These are phyloP conservation scores for Dactylellina parvicollis DNA, from an alignment of 2,329 filamentous ascomycete species.

Conservation along the genomic window DNA sequence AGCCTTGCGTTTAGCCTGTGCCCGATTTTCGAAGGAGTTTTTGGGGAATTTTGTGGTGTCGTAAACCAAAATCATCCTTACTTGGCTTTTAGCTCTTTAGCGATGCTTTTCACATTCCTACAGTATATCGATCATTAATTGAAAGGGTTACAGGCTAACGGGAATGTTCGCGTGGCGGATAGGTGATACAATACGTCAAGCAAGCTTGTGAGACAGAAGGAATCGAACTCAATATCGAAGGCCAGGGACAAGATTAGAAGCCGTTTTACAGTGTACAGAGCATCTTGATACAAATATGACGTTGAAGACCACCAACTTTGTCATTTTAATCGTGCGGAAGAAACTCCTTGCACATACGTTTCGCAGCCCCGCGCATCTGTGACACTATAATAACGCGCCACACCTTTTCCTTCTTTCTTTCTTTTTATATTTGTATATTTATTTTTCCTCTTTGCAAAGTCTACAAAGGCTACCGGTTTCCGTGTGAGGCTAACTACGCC, in stretches of 20 bases:
- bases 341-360: slow-evolving; percentile 20
- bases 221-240: slow-evolving; percentile 45
- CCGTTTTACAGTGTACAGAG: not conserved
- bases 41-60: no score
- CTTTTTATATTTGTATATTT: slow-evolving; percentile 4
- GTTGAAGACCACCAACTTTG: not conserved
- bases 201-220: slow-evolving; percentile 45
- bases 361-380: slow-evolving; percentile 12
- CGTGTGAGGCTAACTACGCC: not conserved
- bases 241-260: slow-evolving; percentile 39
- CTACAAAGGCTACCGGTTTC: not conserved
- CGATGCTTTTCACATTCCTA: no score
- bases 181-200: slow-evolving; percentile 52
- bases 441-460: not conserved
- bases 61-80: no score
- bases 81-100: no score
- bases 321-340: not conserved
- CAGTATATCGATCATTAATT: no score
- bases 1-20: no score
- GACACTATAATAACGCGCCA: not conserved
- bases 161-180: slow-evolving; percentile 31
- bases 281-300: slow-evolving; percentile 15
- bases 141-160: no score
- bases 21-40: no score
- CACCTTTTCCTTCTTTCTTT: no score